Conservation (phyloP, 495 filamentous ascomycete species). For the Pseudotulostoma volvatum region DNA sequence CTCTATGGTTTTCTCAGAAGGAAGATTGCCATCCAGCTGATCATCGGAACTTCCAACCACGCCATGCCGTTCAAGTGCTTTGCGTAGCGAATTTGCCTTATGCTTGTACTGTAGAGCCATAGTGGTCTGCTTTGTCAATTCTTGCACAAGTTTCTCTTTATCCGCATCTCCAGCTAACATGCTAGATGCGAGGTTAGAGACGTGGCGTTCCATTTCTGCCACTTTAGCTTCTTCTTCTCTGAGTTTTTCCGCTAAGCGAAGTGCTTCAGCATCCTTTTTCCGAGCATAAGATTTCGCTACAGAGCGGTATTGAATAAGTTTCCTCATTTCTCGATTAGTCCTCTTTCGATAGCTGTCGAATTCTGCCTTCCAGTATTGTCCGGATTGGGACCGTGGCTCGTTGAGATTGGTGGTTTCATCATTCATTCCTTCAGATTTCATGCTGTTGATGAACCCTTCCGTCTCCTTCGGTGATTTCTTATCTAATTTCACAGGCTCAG, state of each 20-base stretch:
- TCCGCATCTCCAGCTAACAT: slow-evolving; percentile 33
- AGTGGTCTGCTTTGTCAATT: slow-evolving; percentile 49
- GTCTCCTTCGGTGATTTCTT: slow-evolving; percentile 9
- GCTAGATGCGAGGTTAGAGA: slow-evolving; percentile 42
- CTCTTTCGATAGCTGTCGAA: slow-evolving; percentile 68
- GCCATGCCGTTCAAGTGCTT: slow-evolving; percentile 30
- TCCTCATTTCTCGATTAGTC: slow-evolving; percentile 64
- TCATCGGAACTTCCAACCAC: slow-evolving; percentile 26
- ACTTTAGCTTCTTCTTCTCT: slow-evolving; percentile 44
- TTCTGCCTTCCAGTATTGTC: slow-evolving; percentile 86
- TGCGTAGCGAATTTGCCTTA: slow-evolving; percentile 46
- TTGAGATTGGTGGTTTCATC: slow-evolving; percentile 65
- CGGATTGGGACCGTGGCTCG: slow-evolving; percentile 67
- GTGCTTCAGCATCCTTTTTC: slow-evolving; percentile 71
- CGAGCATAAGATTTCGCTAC: slow-evolving; percentile 78
- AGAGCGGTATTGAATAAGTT: slow-evolving; percentile 61
- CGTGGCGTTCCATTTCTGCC: slow-evolving; percentile 34
- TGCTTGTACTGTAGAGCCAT: slow-evolving; percentile 51
- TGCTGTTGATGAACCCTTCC: background rate
- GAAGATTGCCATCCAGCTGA: slow-evolving; percentile 29
- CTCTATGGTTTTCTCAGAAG: slow-evolving; percentile 23
- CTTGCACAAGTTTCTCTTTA: slow-evolving; percentile 35
- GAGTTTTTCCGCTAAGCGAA: slow-evolving; percentile 53
- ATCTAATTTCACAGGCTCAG: slow-evolving; percentile 3
- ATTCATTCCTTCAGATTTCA: slow-evolving; percentile 15